phyloP scores from a whole-genome alignment of 257 asterid genomes.

The Nicotiana tabacum region DNA sequence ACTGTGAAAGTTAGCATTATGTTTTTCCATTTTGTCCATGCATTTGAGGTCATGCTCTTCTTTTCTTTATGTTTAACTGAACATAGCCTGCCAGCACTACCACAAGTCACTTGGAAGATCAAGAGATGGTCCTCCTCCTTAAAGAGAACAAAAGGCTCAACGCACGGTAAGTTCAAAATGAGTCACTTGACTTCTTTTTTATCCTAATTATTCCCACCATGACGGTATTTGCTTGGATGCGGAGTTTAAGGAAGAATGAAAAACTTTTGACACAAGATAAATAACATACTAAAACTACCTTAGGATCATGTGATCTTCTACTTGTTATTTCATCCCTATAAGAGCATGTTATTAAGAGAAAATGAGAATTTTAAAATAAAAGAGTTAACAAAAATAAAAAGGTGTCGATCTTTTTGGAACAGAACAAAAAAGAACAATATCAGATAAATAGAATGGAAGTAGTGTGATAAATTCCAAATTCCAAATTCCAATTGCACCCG shows the following conservation, averaged over 20 bases:
- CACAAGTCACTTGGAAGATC: conserved; percentile 22
- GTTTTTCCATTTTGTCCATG: background rate
- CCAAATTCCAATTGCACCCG: background rate
- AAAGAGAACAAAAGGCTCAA: conserved; percentile 52
- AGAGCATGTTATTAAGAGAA: background rate
- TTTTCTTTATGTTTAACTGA: conserved; percentile 14
- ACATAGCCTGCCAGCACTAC: conserved; percentile 33
- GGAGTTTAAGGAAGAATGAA: background rate
- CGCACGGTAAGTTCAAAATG: conserved; percentile 48
- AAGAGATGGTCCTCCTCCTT: conserved; percentile 40
- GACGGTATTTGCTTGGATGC: background rate
- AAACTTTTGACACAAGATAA: background rate
- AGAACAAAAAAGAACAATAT: background rate
- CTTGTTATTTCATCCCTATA: too few species aligned
- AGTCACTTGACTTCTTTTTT: background rate
- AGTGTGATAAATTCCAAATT: background rate
- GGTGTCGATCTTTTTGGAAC: background rate
- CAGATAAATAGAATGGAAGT: background rate
- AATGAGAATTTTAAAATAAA: background rate
- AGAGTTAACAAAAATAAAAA: background rate
- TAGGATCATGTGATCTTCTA: too few species aligned
- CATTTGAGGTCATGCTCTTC: conserved; percentile 6
- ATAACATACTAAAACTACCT: background rate
- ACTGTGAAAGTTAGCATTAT: background rate
- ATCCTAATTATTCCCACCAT: background rate